Base-by-base conservation (phyloP, 768 basidiomycete species). In the Fistulinella prunicolor region DNA sequence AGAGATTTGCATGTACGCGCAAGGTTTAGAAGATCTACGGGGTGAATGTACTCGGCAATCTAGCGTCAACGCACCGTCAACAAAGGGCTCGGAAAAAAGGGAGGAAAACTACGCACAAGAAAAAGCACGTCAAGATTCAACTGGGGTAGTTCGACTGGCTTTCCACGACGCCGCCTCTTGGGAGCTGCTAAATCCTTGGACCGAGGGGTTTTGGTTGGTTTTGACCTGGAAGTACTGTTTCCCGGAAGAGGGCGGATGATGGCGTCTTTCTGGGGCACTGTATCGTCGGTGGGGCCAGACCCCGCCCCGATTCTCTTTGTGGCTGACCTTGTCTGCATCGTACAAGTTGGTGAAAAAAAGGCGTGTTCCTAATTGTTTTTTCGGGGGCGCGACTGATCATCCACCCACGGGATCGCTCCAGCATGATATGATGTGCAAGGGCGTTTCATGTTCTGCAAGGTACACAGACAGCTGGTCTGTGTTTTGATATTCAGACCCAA, bases 41-140 rank as follows among this genome's bases (percentile, higher is more conserved):
- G 74, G 23, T 69, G 62, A 3, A 78, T 58, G 44, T 72, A 63
- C 10, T 55, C 54, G 49, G 70, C 69, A 43, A 77, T 71, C 73
- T 76, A 46, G 38, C n/a, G 45, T n/a, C 21, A 29, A 29, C 1
- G 3, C 19, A 2, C 10, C 7, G 20, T 53, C 28, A 26, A 26
- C 8, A 12, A 26, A 30, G 9, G 9, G 28, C 13, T 17, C n/a
- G n/a, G 6, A 20, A n/a, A 26, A 32, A 36, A 7, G 30, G 16
- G 37, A 16, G 4, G 17, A 12, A 10, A 20, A 28, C 21, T n/a
- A 40, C 17, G 28, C 3, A 55, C 57, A 10, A 55, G 44, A 17
- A 45, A 55, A 4, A 51, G 32, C 1, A 55, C 46, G 9, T 42
- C 57, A 13, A 58, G 48, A 13, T 54, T 54, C 46, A 46, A 43